phyloP scores from a whole-genome alignment of 192 early-diverging fungal genomes.

The Oehlia diaphana region DNA sequence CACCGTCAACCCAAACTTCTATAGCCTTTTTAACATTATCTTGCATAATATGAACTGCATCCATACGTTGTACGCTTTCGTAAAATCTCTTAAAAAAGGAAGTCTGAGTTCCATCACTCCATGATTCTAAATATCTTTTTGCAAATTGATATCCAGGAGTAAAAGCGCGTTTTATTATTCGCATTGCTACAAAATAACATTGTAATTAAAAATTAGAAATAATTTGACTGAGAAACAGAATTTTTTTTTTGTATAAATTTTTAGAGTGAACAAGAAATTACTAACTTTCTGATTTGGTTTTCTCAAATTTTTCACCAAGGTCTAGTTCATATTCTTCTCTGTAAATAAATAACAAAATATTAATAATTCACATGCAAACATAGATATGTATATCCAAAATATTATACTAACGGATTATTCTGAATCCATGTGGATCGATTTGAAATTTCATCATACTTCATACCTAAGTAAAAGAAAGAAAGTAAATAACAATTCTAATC shows the following conservation, averaged over 20 bases:
- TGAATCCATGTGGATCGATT: not conserved
- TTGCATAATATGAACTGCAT: conserved; percentile 40
- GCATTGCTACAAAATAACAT: conserved; percentile 24
- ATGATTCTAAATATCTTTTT: conserved; percentile 39
- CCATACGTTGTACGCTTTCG: conserved; percentile 39
- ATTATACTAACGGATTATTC: not conserved
- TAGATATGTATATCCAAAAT: not conserved
- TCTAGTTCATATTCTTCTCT: conserved; percentile 38
- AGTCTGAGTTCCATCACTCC: conserved; percentile 44
- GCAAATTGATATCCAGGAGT: conserved; percentile 35
- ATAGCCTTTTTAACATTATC: conserved; percentile 33
- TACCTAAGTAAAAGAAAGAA: conserved; percentile 19
- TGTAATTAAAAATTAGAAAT: not conserved
- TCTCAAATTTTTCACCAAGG: conserved; percentile 34
- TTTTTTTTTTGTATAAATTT: not conserved
- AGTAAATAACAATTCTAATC: not conserved
- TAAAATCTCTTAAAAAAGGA: conserved; percentile 42
- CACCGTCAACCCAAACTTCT: conserved; percentile 23
- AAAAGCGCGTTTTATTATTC: conserved; percentile 35
- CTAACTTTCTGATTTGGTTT: conserved; percentile 33
- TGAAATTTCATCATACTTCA: conserved; percentile 21
- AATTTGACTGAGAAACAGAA: too few relatives aligned
- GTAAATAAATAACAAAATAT: not conserved
- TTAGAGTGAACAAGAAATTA: not conserved
- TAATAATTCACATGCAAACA: not conserved